Base-by-base conservation (phyloP, 2,329 filamentous ascomycete species). In the Trichothecium roseum region DNA sequence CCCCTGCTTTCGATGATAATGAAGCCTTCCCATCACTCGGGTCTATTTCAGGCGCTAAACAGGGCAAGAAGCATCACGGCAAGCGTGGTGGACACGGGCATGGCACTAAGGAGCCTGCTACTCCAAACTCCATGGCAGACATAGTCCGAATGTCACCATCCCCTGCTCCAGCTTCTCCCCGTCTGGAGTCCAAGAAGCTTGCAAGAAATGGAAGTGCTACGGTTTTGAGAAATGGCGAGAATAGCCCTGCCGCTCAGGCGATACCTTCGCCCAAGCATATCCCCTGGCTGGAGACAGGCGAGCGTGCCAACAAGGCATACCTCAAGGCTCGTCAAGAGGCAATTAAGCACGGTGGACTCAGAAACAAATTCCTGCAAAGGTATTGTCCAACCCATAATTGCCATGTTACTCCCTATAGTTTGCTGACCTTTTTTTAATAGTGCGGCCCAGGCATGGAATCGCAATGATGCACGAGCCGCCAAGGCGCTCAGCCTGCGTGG, bases 281-380 rank as follows among this genome's bases (percentile, higher is more conserved):
- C 32, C 91, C 91, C 1, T 98, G 91, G 91, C 65, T 96, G 4
- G 89, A 95, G 59, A 96, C 91, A 3, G 91, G 91, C 16, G 80
- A 89, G 36, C 78, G 76, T 43, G 85, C 85, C 44, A 96, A 98
- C 57, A 87, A 88, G 59, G 81, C 86, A 17, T 98, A 98, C 56
- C 74, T 98, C 46, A 94, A 94, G 62, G 86, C 88, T 46, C 81
- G 91, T 36, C 84, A 88, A 51, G 89, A 96, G 60, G 91, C 91
- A 39, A 94, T 98, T 56, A 94, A 94, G 62, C 91, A 98, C 55
- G 91, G 91, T 46, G 91, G 88, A 47, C 74, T 95, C 54, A 77
- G 91, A 43, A 98, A 96, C 58, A 96, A 96, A 56, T 98, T 96
- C 50, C 62, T 98, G 37, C 89, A 95, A 59, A 94, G 85, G 85